Evolutionary conservation across 1,284 basidiomycete genomes (phyloP), one percentile per base, ranked within the genome.

Genomic region (Tilletiaria anomala): DNA sequence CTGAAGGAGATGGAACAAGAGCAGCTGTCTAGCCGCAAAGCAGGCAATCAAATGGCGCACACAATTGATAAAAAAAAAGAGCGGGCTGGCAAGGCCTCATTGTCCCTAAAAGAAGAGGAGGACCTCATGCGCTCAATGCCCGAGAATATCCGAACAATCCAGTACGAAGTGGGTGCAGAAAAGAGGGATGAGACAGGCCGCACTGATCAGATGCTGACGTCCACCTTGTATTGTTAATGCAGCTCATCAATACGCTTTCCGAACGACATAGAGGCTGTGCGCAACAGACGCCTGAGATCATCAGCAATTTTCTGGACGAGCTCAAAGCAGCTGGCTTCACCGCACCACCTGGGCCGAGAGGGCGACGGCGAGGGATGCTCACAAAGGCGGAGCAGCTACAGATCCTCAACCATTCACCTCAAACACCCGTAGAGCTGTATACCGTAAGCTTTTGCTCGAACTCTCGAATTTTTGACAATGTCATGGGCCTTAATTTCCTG

Each of bases 341-440:
- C n/a, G 37, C 23, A 8, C 26, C 26, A 29, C 23, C 17, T 16
- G 5, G n/a, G 37, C n/a, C 22, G 26, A 15, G 37, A 15, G 8
- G 19, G 3, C 6, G 36, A 38, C 53, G 50, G 15, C 46, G 38
- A 12, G 82, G 78, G 47, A 75, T 76, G 6, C 71, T 94, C 47
- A 89, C 86, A 0, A 91, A 89, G 58, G 78, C 81, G 3, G 88
- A 94, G 71, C 84, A 88, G 54, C 73, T 94, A 3, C 86, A 91
- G 63, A 75, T 91, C 24, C 78, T 86, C 36, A 93, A 94, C 62
- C 74, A 91, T 12, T 81, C 81, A 0, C 89, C 88, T 1, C 78
- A 75, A 4, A 75, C 78, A 37, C 71, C 79, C 0, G 84, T 93
- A 21, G 86, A 88, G 62, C 76, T 94, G 17, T 89, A 93, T 56